phyloP scores from a whole-genome alignment of 2,329 filamentous ascomycete species.

The Cercospora citrullina region DNA sequence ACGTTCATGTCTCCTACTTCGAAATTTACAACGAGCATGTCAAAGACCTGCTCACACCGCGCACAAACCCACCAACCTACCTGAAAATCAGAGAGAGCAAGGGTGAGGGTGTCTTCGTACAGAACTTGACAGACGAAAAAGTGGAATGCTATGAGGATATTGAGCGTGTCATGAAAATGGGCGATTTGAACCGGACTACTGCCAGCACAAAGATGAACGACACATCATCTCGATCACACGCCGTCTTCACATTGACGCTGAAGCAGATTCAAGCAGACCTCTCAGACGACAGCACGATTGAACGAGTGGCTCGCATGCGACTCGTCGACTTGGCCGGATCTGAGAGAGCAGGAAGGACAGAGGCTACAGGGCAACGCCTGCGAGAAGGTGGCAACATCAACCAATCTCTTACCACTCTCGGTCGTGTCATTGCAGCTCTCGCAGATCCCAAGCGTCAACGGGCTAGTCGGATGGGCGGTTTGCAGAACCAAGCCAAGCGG shows the following conservation, averaged over 20 bases:
- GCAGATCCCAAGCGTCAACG: conserved; percentile 62
- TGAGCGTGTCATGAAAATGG: conserved; percentile 83
- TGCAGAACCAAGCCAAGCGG: conserved; percentile 49
- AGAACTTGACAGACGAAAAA: conserved; percentile 90
- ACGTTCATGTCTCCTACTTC: conserved; percentile 96
- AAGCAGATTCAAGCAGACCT: conserved; percentile 98
- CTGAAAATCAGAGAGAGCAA: conserved; percentile 97
- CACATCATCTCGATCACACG: conserved; percentile 91
- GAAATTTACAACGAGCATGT: conserved; percentile 99
- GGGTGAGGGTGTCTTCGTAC: conserved; percentile 92
- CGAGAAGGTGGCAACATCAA: conserved; percentile 98
- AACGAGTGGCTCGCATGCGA: conserved; percentile 88
- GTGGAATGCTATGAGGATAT: conserved; percentile 87
- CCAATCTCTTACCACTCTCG: conserved; percentile 93
- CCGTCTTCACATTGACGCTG: conserved; percentile 95
- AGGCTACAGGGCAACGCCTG: conserved; percentile 86
- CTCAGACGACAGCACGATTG: conserved; percentile 95
- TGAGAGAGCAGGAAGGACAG: conserved; percentile 91
- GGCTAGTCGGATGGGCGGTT: conserved; percentile 48
- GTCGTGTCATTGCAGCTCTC: conserved; percentile 90
- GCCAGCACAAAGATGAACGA: conserved; percentile 99
- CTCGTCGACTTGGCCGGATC: conserved; percentile 93
- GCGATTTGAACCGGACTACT: conserved; percentile 81
- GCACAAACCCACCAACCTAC: conserved; percentile 79
- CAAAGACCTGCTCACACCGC: conserved; percentile 82